phyloP scores from a whole-genome alignment of 75 land plant genomes.

The Pinus albicaulis region DNA sequence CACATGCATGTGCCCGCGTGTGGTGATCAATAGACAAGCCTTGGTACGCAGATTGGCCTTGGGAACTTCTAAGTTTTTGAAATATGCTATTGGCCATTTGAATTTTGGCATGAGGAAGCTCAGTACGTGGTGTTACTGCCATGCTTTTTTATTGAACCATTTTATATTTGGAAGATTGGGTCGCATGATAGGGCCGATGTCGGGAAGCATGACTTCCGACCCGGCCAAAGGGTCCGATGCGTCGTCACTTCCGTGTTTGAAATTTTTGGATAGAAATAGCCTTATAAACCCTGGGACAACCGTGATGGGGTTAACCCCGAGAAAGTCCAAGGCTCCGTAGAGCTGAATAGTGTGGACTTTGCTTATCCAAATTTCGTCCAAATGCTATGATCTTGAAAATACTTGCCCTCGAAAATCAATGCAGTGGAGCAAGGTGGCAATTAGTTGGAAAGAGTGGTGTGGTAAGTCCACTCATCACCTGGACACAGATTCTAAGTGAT shows the following conservation, averaged over 20 bases:
- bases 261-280: conserved; percentile 19
- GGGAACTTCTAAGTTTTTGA: conserved; percentile 47
- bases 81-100: conserved; percentile 54
- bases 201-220: conserved; percentile 78
- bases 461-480: conserved; percentile 37
- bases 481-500: conserved; percentile 32
- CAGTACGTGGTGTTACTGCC: conserved; percentile 28
- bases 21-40: conserved; percentile 44
- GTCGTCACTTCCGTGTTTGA: conserved; percentile 61
- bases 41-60: conserved; percentile 60
- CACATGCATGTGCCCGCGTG: conserved; percentile 37
- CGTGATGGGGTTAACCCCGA: not conserved
- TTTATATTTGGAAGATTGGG: conserved; percentile 77
- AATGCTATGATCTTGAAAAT: conserved; percentile 17
- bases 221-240: conserved; percentile 60
- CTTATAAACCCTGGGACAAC: conserved; percentile 21
- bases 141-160: conserved; percentile 59
- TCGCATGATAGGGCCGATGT: conserved; percentile 76
- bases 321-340: conserved; percentile 18
- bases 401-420: conserved; percentile 14
- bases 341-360: conserved; percentile 20
- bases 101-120: conserved; percentile 82
- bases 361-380: conserved; percentile 34
- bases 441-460: no score
- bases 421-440: conserved; percentile 20